These are phyloP conservation scores for Phytomonas sp. DNA, from an alignment of 208 protist species.

Conservation along the genomic window DNA sequence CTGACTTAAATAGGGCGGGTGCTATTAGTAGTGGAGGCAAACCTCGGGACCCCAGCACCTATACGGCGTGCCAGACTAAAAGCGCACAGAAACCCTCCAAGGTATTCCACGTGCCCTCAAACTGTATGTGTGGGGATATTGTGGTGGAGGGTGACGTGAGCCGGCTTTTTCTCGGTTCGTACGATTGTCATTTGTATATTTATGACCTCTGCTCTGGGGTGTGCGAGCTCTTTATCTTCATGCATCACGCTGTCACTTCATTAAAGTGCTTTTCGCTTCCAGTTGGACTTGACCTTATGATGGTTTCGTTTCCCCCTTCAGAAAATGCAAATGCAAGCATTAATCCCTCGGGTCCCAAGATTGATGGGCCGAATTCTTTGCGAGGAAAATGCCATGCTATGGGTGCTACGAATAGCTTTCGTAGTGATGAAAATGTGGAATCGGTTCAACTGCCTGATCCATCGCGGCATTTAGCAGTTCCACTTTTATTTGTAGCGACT, in stretches of 20 bases:
- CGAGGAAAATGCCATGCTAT: not conserved
- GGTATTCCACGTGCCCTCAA: conserved; percentile 71
- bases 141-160: conserved; percentile 20
- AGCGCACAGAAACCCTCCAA: conserved; percentile 11
- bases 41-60: not conserved
- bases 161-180: conserved; percentile 67
- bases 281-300: not conserved
- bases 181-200: conserved; percentile 71
- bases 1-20: not conserved
- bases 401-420: not conserved
- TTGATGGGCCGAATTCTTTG: not conserved
- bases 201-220: conserved; percentile 46
- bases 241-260: conserved; percentile 66
- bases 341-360: not conserved
- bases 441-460: not conserved
- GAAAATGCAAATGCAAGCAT: not conserved
- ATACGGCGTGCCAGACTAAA: not conserved
- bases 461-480: not conserved
- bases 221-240: conserved; percentile 62
- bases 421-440: not conserved
- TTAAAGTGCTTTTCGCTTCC: conserved; percentile 57
- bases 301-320: not conserved
- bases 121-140: conserved; percentile 72
- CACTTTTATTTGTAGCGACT: not conserved
- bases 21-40: not conserved